Base-by-base conservation (phyloP, 495 filamentous ascomycete species). In the Penicillium psychrofluorescens region DNA sequence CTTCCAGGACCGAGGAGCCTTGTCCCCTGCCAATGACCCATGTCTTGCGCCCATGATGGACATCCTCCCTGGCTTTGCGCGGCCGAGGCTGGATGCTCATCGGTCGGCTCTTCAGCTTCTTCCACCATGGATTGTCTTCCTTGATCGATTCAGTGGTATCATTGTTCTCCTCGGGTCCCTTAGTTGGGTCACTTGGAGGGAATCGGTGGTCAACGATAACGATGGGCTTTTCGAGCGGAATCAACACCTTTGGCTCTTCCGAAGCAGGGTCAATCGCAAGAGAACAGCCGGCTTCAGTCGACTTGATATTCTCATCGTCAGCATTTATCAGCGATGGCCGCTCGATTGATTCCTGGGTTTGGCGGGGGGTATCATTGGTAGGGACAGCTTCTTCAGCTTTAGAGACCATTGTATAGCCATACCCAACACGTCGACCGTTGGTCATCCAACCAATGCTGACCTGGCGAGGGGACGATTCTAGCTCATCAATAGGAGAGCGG, bases 381-480 rank as follows among this genome's bases (percentile, higher is more conserved):
- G 4, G 22, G 22, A 22, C 2, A 22, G 22, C 43, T 1, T 46
- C 44, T 7, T 63, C 58, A 12, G 50, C 41, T 22, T 44, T 42
- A 16, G 58, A 46, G 6, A 73, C 63, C 16, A 63, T 35, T 11
- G 49, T 59, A 41, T 71, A 73, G 3, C 70, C 70, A 47, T 73
- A 73, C 0, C 70, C 70, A 33, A 66, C 46, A 11, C 70, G 65
- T 37, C 60, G 59, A 8, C 70, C 70, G 8, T 55, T 66, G 8
- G 70, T 66, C 63, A 73, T 69, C 70, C 70, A 73, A 10, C 67
- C 70, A 13, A 65, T 42, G 44, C 70, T 73, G 29, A 71, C 53
- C 45, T 57, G 68, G 8, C 69, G 62, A 36, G 58, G 43, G 5
- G 55, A 46, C 5, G 22, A 22, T 22, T 16, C 36, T 11, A 33